Base-by-base conservation (phyloP, 176 grass and related monocot species). In the Eragrostis curvula region DNA sequence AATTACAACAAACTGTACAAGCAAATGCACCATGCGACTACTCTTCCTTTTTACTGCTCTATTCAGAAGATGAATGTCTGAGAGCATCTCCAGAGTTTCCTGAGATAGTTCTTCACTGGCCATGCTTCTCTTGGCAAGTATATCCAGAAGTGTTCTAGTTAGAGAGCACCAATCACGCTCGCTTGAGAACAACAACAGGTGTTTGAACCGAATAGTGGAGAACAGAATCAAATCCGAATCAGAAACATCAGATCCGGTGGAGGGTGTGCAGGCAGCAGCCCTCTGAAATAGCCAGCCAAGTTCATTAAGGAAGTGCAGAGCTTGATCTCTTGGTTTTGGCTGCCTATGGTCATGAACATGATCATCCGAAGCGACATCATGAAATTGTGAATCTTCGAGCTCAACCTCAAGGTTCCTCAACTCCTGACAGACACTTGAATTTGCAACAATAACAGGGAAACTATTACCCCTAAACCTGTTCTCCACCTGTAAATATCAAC, bases 251-350 rank as follows among this genome's bases (percentile, higher is more conserved):
- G 85, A 64, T 68, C 70, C 68, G 6, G 49, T 30, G 24, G 71
- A 78, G 65, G 66, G 28, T 29, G 75, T 59, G 57, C 81, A 69
- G 2, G 80, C 59, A 66, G 90, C 71, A 42, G 64, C 85, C 79
- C 89, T 93, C 78, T 99, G 97, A 83, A 99, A 99, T 44, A 99
- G 89, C 97, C 97, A 99, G 40, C 97, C 93, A 67, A 99, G 91
- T 88, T 99, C 97, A 48, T 99, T 99, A 32, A 96, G 93, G 12
- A 99, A 99, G 78, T 96, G 93, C 51, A 96, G 63, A 84, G 83
- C 70, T 79, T 96, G 89, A 39, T 84, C 74, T 79, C 89, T 99
- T 74, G 89, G 80, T 56, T 76, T 87, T 66, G 51, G 53, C 36
- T 29, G 48, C 70, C 84, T 62, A 74, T 66, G 29, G 24, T 88